Percentiles rank a stretch among this genome's conserved stretches.
phyloP scores from a whole-genome alignment of 108 stramenopile species.

The Fragilariopsis cylindrus region DNA sequence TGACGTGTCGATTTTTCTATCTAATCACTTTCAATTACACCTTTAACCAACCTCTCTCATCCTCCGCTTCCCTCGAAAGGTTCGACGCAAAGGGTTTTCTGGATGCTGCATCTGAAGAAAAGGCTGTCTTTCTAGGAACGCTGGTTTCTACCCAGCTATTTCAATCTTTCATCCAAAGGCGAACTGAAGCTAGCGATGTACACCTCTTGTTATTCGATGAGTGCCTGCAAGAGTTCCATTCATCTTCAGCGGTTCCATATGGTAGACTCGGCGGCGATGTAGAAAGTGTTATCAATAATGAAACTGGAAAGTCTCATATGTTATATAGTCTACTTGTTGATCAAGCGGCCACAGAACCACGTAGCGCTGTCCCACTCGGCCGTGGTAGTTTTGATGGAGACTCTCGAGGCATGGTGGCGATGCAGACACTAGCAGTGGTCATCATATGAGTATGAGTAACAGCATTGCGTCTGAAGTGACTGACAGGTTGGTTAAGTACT shows the following conservation, averaged over 20 bases:
- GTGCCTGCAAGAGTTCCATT: constrained; percentile 77
- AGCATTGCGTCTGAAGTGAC: constrained; percentile 25
- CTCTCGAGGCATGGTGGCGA: constrained; percentile 36
- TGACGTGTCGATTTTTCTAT: too few relatives aligned
- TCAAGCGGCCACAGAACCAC: constrained; percentile 65
- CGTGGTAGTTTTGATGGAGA: constrained; percentile 55
- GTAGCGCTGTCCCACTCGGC: constrained; percentile 26
- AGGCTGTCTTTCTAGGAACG: constrained; percentile 52
- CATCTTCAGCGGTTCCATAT: constrained; percentile 66
- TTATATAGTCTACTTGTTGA: constrained; percentile 76
- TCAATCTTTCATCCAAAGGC: constrained; percentile 84
- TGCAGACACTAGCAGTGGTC: constrained; percentile 29
- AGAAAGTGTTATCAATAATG: constrained; percentile 31
- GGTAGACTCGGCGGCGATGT: constrained; percentile 73
- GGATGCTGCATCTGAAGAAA: constrained; percentile 54
- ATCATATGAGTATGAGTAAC: constrained; percentile 4
- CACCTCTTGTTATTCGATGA: constrained; percentile 87
- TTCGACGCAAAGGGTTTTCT: constrained; percentile 83
- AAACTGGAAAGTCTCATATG: constrained; percentile 40
- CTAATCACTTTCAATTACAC: too few relatives aligned
- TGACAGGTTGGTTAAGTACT: constrained; percentile 27
- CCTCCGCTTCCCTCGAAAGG: too few relatives aligned
- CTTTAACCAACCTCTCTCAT: too few relatives aligned
- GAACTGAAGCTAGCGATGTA: constrained; percentile 86
- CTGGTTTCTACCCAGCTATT: constrained; percentile 81